Percentiles rank a stretch among this genome's conserved stretches.
phyloP scores from a whole-genome alignment of 495 filamentous ascomycete genomes.

The Staphylotrichum longicolle region DNA sequence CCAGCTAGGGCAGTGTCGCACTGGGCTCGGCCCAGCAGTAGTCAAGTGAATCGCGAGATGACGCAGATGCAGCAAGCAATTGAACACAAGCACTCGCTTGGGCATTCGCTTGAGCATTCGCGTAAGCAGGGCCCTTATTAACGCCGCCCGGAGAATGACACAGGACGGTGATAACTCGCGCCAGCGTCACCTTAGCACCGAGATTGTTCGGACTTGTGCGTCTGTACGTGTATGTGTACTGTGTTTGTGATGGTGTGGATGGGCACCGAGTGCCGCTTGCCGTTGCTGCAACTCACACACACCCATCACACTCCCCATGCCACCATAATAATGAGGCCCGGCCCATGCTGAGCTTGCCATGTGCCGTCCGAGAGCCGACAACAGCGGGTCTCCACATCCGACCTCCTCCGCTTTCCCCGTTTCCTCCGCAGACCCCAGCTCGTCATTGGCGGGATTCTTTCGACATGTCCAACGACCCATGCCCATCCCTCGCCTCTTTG shows the following conservation, averaged over 20 bases:
- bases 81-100: not conserved
- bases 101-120: not conserved
- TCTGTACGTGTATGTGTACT: too few species aligned
- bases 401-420: not conserved
- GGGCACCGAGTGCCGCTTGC: too few species aligned
- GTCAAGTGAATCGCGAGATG: conserved; percentile 3
- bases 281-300: too few species aligned
- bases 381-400: conserved; percentile 5
- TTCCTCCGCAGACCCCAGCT: not conserved
- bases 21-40: not conserved
- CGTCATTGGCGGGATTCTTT: conserved; percentile 3
- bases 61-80: not conserved
- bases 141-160: too few species aligned
- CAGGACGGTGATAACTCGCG: too few species aligned
- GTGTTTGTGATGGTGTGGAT: too few species aligned
- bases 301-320: too few species aligned
- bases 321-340: too few species aligned
- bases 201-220: too few species aligned
- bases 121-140: not conserved
- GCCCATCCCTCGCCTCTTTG: not conserved
- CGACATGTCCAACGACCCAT: not conserved
- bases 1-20: not conserved
- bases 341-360: not conserved
- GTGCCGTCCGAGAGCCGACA: not conserved
- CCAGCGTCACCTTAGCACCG: too few species aligned